A percentile compares a stretch with the other conserved stretches of the same genome.
Conservation (phyloP, 306 rosid species). For the Lablab purpureus region DNA sequence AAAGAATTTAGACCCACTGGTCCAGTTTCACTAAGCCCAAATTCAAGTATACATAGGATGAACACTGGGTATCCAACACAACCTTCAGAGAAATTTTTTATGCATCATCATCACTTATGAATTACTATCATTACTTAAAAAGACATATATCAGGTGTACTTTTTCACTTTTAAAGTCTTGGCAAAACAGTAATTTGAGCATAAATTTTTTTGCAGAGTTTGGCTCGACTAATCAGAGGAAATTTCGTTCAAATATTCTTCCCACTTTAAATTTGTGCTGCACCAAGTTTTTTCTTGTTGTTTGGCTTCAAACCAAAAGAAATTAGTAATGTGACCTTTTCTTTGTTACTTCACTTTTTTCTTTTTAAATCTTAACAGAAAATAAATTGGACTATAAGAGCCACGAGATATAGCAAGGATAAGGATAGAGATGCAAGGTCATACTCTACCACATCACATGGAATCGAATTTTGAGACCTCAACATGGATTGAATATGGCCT, state of each 20-base stretch:
- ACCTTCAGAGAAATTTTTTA: background rate
- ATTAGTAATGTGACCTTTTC: background rate
- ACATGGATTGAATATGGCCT: background rate
- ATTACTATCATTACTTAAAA: background rate
- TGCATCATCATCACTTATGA: background rate
- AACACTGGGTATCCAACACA: background rate
- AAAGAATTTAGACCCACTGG: background rate
- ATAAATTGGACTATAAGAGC: background rate
- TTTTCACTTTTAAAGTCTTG: background rate
- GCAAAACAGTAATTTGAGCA: background rate
- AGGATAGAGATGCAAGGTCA: background rate
- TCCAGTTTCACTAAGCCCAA: background rate
- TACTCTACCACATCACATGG: background rate
- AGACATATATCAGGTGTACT: background rate
- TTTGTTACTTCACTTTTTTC: background rate
- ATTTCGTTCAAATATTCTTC: background rate
- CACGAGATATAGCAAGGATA: background rate
- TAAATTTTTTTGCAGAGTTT: too few relatives aligned
- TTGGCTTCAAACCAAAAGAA: background rate
- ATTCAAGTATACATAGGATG: background rate
- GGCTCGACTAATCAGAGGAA: background rate
- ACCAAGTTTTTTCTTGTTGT: background rate
- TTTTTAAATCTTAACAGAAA: background rate
- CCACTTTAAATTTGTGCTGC: background rate
- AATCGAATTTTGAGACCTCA: constrained; percentile 1